Conservation (phyloP, 2,329 filamentous ascomycete species). For the Calonectria ilicicola region DNA sequence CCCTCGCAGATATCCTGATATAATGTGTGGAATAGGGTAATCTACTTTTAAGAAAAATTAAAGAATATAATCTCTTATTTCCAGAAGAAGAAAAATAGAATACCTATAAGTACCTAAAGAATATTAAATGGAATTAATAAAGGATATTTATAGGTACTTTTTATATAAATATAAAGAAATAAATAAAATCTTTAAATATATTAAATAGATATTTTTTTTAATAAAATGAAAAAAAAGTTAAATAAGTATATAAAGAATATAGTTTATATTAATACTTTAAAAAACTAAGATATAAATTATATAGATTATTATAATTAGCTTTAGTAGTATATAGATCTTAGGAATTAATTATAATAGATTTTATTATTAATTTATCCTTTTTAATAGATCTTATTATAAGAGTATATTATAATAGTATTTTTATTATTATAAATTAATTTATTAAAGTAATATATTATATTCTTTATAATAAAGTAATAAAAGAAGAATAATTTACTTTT, state of each 20-base stretch:
- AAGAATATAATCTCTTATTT: background rate
- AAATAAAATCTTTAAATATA: slow-evolving; percentile 19
- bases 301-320: slow-evolving; percentile 22
- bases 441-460: slow-evolving; percentile 14
- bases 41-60: no score
- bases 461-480: background rate
- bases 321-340: slow-evolving; percentile 13
- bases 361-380: slow-evolving; percentile 23
- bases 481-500: background rate
- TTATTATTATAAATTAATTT: slow-evolving; percentile 22
- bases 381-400: slow-evolving; percentile 15
- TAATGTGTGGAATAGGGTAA: background rate
- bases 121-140: slow-evolving; percentile 17
- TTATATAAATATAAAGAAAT: slow-evolving; percentile 22
- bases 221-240: background rate
- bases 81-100: background rate
- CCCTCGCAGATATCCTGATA: no score
- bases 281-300: slow-evolving; percentile 4
- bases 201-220: slow-evolving; percentile 7
- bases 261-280: no score
- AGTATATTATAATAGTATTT: slow-evolving; percentile 22
- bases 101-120: background rate
- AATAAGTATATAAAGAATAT: no score
- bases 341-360: slow-evolving; percentile 26
- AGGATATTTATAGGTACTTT: slow-evolving; percentile 12